phyloP scores from a whole-genome alignment of 805 yeast species.

The Candida palmyrensis region DNA sequence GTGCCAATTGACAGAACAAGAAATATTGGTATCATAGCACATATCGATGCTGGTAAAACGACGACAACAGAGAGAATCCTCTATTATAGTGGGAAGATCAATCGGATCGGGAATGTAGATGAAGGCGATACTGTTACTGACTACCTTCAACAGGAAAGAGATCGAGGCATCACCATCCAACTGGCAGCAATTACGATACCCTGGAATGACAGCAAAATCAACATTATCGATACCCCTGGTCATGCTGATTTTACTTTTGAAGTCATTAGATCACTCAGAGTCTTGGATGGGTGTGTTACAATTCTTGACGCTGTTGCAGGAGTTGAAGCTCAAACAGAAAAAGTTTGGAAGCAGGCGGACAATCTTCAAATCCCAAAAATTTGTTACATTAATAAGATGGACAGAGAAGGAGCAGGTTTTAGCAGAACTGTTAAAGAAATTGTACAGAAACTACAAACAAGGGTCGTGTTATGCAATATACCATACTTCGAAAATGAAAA shows the following conservation, averaged over 20 bases:
- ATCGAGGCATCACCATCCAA: constrained; percentile 93
- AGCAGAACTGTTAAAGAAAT: constrained; percentile 85
- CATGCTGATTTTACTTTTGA: constrained; percentile 97
- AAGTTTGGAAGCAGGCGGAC: constrained; percentile 88
- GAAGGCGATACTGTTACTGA: constrained; percentile 97
- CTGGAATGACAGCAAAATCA: constrained; percentile 75
- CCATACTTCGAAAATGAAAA: constrained; percentile 54
- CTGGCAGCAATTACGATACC: constrained; percentile 91
- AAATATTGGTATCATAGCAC: constrained; percentile 97
- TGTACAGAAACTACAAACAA: constrained; percentile 66
- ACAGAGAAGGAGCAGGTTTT: constrained; percentile 92
- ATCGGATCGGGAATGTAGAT: constrained; percentile 86
- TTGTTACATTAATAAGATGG: constrained; percentile 91
- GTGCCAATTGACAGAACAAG: constrained; percentile 43
- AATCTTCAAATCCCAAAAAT: constrained; percentile 66
- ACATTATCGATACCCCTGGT: constrained; percentile 95
- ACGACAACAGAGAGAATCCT: constrained; percentile 96
- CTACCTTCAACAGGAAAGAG: constrained; percentile 81
- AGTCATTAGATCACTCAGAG: constrained; percentile 83
- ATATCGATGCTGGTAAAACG: constrained; percentile 97
- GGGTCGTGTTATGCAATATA: constrained; percentile 67
- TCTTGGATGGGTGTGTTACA: constrained; percentile 90
- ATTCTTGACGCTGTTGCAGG: constrained; percentile 96
- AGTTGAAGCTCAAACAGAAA: constrained; percentile 96
- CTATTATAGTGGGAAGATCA: constrained; percentile 79